Base-by-base conservation (phyloP, 2,329 filamentous ascomycete genomes). In the Monilinia polystroma region DNA sequence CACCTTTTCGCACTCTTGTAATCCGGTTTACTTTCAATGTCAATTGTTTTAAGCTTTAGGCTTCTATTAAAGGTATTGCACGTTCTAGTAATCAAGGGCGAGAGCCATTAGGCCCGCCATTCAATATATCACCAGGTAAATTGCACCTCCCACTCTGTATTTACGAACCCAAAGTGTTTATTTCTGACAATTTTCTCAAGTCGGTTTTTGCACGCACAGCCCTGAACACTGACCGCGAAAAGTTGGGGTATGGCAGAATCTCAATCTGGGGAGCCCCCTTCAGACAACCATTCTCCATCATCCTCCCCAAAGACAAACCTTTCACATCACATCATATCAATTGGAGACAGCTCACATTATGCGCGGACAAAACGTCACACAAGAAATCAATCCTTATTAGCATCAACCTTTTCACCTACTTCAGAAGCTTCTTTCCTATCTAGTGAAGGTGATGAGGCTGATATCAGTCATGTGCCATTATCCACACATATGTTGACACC, bases 391-490 rank as follows among this genome's bases (percentile, higher is more conserved):
- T 45, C 26, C 5, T 64, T 52, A 12, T 14, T 58, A 38, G 20
- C 52, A 45, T 64, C 62, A 32, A 47, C 29, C 18, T 6, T 47
- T 12, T 64, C 52, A 26, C 38, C 52, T 23, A 26, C 26, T 38
- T 49, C 52, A 20, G 38, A 35, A 47, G 20, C 41, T 26, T 47
- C 62, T 32, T 49, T 64, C 3, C 45, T 49, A 8, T 60, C 63
- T 23, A 53, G n/a, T n/a, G 43, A 49, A 52, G 41, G 18, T 29
- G 72, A 74, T 43, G 70, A 70, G 35, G 67, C 70, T 45, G 71
- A 75, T 67, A 65, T 73, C 55, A 74, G 73, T 63, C 71, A 72
- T 67, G 70, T 73, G 53, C 67, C 63, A 52, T 59, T 74, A 43
- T 70, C 67, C 16, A 41, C 62, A 49, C 51, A 64, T 23, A 49